Evolutionary conservation across 257 asterid species (phyloP), one percentile per base, ranked within the genome.

Genomic region (Handroanthus guayacan): DNA sequence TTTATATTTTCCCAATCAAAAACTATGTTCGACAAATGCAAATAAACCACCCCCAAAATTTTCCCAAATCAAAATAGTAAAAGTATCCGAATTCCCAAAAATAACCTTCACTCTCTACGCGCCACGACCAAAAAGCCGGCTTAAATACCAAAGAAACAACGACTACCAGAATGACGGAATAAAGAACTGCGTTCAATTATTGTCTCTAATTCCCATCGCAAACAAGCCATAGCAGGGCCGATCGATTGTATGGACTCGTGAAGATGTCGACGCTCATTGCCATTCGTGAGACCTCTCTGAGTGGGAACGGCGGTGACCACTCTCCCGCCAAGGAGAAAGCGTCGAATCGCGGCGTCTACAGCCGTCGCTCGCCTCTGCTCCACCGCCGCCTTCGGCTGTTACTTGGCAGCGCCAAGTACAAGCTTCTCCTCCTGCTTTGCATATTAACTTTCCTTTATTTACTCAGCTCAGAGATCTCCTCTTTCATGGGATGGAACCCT

Each of bases 281-380:
- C 8, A 77, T 89, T 82, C 78, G 89, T 63, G 93, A 88, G 75
- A 69, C 70, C 3, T 83, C 88, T 60, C 62, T 60, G 74, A 78
- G 61, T 69, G 81, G 80, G 3, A 78, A 67, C 55, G 90, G 89
- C 78, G 88, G 87, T 20, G 87, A 82, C 11, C 79, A 81, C 78
- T 87, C 92, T 16, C 92, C 95, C 77, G 88, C 91, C 48, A 87
- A 87, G 85, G 88, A 64, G 81, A 84, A 87, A 74, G 85, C 89
- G 16, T 81, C 92, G 25, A 89, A 39, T 67, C 83, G 92, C 77
- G 87, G 91, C 62, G 78, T 79, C 43, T 87, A 69, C 55, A 80
- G 80, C 14, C 90, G 86, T 68, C 85, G 89, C n/a, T 82, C 73
- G 76, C 89, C 84, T 68, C 85, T 85, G 14, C 87, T 85, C 61